These are phyloP conservation scores for Yamadazyma sp. DNA, from an alignment of 1,139 yeast genomes.

Conservation along the genomic window DNA sequence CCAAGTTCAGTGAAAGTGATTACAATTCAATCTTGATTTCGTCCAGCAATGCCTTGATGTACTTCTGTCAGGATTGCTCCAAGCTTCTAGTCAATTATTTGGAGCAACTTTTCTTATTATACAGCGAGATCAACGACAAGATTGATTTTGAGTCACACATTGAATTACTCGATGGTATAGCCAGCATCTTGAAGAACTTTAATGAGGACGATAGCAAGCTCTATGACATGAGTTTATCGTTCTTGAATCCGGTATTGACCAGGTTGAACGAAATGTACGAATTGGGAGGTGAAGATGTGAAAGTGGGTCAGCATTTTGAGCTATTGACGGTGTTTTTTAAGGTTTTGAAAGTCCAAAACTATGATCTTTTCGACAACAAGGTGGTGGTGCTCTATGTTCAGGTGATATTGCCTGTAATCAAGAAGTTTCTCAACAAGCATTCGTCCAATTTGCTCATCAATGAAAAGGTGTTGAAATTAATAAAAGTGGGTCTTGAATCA, in stretches of 20 bases:
- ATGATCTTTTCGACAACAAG: slow-evolving; percentile 45
- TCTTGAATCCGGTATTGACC: slow-evolving; percentile 66
- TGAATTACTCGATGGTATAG: slow-evolving; percentile 88
- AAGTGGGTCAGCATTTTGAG: slow-evolving; percentile 77
- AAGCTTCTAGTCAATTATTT: slow-evolving; percentile 62
- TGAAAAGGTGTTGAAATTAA: slow-evolving; percentile 71
- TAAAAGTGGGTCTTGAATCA: slow-evolving; percentile 67
- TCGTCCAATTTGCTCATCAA: slow-evolving; percentile 62
- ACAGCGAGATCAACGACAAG: slow-evolving; percentile 56
- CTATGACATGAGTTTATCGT: slow-evolving; percentile 45
- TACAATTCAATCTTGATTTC: slow-evolving; percentile 68
- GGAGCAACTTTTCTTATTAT: slow-evolving; percentile 76
- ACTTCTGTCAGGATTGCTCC: slow-evolving; percentile 91
- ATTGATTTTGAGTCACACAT: slow-evolving; percentile 71
- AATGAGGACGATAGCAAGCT: slow-evolving; percentile 25
- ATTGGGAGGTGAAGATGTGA: slow-evolving; percentile 25
- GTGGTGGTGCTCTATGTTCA: slow-evolving; percentile 57
- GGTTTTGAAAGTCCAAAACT: slow-evolving; percentile 48
- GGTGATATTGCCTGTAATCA: slow-evolving; percentile 57
- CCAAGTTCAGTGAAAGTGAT: slow-evolving; percentile 15
- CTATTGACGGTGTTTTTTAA: slow-evolving; percentile 69
- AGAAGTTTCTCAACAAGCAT: slow-evolving; percentile 48
- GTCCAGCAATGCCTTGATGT: slow-evolving; percentile 92
- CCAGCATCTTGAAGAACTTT: slow-evolving; percentile 71
- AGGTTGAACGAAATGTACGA: slow-evolving; percentile 35